Base-by-base conservation (phyloP, 2,329 filamentous ascomycete genomes). In the Xylaria sp. region DNA sequence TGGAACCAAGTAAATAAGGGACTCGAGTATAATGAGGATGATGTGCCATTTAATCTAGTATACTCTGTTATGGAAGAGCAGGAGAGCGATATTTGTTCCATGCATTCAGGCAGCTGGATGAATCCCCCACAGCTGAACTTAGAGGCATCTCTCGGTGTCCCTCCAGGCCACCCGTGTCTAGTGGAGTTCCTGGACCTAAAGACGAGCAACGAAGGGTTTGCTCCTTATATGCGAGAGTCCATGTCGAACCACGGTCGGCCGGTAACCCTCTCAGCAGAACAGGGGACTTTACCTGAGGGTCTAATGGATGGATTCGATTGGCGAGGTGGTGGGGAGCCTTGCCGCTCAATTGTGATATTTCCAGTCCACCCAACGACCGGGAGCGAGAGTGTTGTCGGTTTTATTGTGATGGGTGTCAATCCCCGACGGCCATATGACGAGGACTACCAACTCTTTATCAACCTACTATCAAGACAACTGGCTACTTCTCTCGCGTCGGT, bases 401-500 rank as follows among this genome's bases (percentile, higher is more conserved):
- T 96, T 76, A 84, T 96, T 9, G 87, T 96, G 2, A 85, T 96
- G 78, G 93, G 92, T 3, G 84, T 92, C 10, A 97, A 97, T 76
- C 92, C 93, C 1, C 84, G 92, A 51, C 86, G 92, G 59, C 92
- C 91, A 0, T 96, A 92, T 74, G 92, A 96, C 74, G 90, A 92
- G 46, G 93, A 95, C 73, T 96, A 95, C 76, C 88, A 89, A 70
- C 83, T 95, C 0, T 96, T 95, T 74, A 85, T 95, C 46, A 90
- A 92, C 73, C 84, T 95, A 0, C 81, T 95, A 5, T 91, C 90
- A 56, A 87, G 92, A 25, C 93, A 95, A 77, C 83, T 95, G 9
- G 92, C 91, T 9, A 95, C 92, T 0, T 94, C 92, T 0, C 86
- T 95, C 78, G 92, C 92, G 1, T 94, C 92, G 0, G 92, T 94